phyloP scores from a whole-genome alignment of 2,329 filamentous ascomycete species.

The Aspergillaceae sp. region DNA sequence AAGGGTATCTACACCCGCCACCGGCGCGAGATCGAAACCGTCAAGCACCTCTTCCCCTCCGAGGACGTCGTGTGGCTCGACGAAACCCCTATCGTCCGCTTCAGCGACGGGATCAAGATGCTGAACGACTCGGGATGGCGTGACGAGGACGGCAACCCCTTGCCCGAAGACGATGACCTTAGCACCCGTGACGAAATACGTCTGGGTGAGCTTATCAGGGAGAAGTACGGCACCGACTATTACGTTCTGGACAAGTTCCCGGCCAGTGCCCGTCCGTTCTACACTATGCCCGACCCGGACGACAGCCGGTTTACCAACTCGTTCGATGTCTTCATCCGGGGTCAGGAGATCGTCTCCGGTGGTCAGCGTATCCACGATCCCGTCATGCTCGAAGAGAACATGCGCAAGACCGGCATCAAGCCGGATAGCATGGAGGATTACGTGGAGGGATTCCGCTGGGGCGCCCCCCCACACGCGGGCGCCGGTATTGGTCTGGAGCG shows the following conservation, averaged over 20 bases:
- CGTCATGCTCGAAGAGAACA: constrained; percentile 63
- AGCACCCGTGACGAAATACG: constrained; percentile 80
- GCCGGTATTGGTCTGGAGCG: constrained; percentile 86
- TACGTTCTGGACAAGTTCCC: constrained; percentile 95
- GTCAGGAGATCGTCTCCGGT: constrained; percentile 85
- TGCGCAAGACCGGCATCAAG: constrained; percentile 66
- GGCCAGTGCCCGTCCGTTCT: constrained; percentile 73
- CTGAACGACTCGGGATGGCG: constrained; percentile 68
- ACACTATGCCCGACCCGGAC: constrained; percentile 73
- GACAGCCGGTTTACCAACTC: constrained; percentile 74
- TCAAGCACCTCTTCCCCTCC: constrained; percentile 78
- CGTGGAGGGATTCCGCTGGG: constrained; percentile 77
- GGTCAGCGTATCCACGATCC: constrained; percentile 88
- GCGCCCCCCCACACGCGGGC: constrained; percentile 79
- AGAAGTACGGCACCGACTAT: constrained; percentile 82
- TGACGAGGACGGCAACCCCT: constrained; percentile 64
- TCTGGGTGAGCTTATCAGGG: constrained; percentile 72
- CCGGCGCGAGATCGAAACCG: constrained; percentile 63
- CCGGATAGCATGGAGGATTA: constrained; percentile 86
- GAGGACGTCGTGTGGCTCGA: constrained; percentile 82
- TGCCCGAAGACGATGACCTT: constrained; percentile 69
- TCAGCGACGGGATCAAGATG: constrained; percentile 70
- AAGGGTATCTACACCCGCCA: constrained; percentile 60
- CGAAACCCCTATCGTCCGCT: constrained; percentile 71
- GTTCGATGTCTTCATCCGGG: constrained; percentile 89